phyloP scores from a whole-genome alignment of 306 rosid genomes.

The Medicago arabica region DNA sequence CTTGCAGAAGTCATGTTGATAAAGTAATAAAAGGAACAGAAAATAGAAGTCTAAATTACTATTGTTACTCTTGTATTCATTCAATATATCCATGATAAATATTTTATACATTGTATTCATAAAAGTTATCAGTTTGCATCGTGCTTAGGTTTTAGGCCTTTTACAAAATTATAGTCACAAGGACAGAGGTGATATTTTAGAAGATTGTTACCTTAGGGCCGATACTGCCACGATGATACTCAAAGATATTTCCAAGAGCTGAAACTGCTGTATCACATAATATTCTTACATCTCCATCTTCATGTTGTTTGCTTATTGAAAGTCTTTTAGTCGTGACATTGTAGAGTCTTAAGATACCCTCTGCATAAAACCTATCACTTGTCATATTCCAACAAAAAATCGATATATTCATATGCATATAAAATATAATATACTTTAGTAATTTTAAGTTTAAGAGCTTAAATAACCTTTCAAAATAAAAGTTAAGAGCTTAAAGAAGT shows the following conservation, averaged over 20 bases:
- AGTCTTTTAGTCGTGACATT: background rate
- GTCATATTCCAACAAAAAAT: background rate
- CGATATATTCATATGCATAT: background rate
- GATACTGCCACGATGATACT: slow-evolving; percentile 27
- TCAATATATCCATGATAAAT: background rate
- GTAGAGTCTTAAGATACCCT: background rate
- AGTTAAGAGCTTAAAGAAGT: slow-evolving; percentile 6
- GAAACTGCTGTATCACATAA: slow-evolving; percentile 40
- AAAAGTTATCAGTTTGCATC: background rate
- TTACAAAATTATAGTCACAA: no score
- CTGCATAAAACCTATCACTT: slow-evolving; percentile 23
- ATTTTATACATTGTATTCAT: no score
- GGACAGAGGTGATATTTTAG: background rate
- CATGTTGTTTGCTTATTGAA: background rate
- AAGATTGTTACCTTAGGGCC: slow-evolving; percentile 29
- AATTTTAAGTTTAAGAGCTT: slow-evolving; percentile 7
- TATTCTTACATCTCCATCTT: background rate
- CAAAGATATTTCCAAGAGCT: slow-evolving; percentile 45
- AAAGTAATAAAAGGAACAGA: background rate
- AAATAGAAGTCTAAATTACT: background rate
- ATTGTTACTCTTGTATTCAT: background rate
- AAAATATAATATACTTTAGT: background rate
- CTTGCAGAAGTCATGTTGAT: background rate
- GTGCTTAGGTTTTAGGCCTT: no score
- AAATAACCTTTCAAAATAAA: slow-evolving; percentile 1